phyloP scores from a whole-genome alignment of 1,284 basidiomycete genomes.

The Trametes versicolor region DNA sequence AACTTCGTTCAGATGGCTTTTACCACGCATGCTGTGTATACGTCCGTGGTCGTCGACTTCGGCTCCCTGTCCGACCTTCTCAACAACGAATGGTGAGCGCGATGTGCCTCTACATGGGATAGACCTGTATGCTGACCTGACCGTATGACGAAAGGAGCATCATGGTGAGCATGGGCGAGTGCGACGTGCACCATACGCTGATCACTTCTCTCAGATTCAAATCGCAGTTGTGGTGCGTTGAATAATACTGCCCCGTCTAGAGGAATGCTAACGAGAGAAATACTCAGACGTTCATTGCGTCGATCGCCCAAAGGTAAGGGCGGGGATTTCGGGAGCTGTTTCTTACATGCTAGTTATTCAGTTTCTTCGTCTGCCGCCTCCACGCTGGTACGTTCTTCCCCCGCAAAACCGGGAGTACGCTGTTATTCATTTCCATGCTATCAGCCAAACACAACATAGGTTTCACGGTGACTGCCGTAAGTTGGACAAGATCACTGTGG shows the following conservation, averaged over 20 bases:
- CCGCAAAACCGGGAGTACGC: background rate
- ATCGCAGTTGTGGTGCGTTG: constrained; percentile 20
- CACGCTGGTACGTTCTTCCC: constrained; percentile 17
- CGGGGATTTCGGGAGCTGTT: background rate
- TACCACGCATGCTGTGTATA: constrained; percentile 23
- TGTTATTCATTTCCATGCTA: background rate
- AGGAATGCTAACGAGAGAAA: background rate
- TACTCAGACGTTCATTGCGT: constrained; percentile 16
- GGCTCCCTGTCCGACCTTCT: constrained; percentile 13
- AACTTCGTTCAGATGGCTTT: constrained; percentile 25
- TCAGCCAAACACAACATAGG: constrained; percentile 15
- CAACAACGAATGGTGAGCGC: constrained; percentile 20
- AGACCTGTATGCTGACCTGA: background rate
- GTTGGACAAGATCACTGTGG: background rate
- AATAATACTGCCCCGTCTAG: background rate
- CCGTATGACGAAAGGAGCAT: constrained; percentile 19
- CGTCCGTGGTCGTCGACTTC: constrained; percentile 21
- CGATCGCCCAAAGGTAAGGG: constrained; percentile 26
- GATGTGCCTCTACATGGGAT: background rate
- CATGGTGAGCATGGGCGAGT: constrained; percentile 4
- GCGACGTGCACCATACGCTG: background rate
- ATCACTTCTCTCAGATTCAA: constrained; percentile 15
- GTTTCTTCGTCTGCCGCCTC: constrained; percentile 27
- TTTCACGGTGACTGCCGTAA: constrained; percentile 16
- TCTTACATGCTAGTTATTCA: background rate